Base-by-base conservation (phyloP, 805 yeast species). In the Yueomyces sp. region DNA sequence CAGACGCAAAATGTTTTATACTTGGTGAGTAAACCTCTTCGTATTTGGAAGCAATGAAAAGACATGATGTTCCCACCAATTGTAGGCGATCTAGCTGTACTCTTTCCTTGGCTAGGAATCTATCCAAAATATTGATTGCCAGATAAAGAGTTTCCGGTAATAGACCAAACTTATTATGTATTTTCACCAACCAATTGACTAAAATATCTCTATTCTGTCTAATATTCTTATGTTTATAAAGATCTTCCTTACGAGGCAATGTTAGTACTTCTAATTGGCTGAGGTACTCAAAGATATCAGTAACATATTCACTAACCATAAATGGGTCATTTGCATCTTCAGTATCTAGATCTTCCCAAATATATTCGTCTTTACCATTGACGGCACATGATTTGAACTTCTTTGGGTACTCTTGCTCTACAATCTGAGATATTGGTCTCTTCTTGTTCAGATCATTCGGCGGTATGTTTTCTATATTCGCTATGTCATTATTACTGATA, bases 161-260 rank as follows among this genome's bases (percentile, higher is more conserved):
- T 49, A 88, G 67, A 48, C 90, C 74, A 64, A 87, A 87, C 58
- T 85, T 77, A 52, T 77, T 68, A 67, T 87, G 96, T 62, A 87
- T 85, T 58, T 85, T 90, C 31, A 85, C 85, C 63, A 87, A 71
- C 96, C 96, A 87, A 64, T 88, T 94, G n/a, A 87, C 92, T 45
- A 87, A 67, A 42, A 86, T 84, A 41, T 85, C 82, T 55, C 96
- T 74, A 41, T 66, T 64, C 40, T 60, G 63, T 28, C 63, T 65
- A 28, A 67, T 65, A 40, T 64, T 65, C 63, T 77, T 51, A 55
- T 63, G 69, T 64, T 63, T 64, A 37, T 56, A 53, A 26, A 67
- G 49, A 42, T 64, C 64, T 40, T 63, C 62, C 29, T 67, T 62
- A 38, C 63, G 55, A 26, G 87, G 95, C 55, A 85, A 66, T 40